Evolutionary conservation across 805 yeast species (phyloP).

Genomic region (Starmerella cellae): DNA sequence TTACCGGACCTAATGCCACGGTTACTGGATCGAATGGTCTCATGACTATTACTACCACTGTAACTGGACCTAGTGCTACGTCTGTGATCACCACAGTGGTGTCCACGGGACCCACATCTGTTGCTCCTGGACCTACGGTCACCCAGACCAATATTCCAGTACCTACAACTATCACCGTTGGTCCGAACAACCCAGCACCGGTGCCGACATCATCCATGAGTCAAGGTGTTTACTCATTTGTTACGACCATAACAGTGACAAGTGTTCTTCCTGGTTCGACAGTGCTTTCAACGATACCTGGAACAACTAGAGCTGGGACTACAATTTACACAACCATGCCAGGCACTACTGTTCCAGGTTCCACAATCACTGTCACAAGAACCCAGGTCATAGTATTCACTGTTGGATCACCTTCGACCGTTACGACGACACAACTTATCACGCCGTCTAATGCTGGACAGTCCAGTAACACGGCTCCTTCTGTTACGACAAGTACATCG

Average conservation of each 20-base stretch:
- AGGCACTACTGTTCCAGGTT: constrained; percentile 13
- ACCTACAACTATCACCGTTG: background rate
- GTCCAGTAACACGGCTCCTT: too few species aligned
- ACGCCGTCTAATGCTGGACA: too few species aligned
- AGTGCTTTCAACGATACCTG: constrained; percentile 9
- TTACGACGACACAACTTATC: background rate
- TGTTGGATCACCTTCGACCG: constrained; percentile 7
- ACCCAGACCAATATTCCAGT: background rate
- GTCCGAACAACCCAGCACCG: background rate
- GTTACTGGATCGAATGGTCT: background rate
- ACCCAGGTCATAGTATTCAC: constrained; percentile 7
- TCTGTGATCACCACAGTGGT: background rate
- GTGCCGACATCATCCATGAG: constrained; percentile 3
- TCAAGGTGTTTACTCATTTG: constrained; percentile 11
- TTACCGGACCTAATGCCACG: constrained; percentile 2
- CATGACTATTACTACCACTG: background rate
- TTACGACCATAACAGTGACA: background rate
- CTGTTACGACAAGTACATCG: too few species aligned
- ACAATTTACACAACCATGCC: constrained; percentile 19
- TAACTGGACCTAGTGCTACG: background rate
- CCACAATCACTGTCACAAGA: constrained; percentile 2
- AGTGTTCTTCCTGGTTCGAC: constrained; percentile 6
- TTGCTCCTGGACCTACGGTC: background rate
- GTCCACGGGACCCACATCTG: background rate
- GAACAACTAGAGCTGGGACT: constrained; percentile 15